Evolutionary conservation across 768 basidiomycete species (phyloP), one percentile per base, ranked within the genome.

Genomic region (Lentinula detonsa): DNA sequence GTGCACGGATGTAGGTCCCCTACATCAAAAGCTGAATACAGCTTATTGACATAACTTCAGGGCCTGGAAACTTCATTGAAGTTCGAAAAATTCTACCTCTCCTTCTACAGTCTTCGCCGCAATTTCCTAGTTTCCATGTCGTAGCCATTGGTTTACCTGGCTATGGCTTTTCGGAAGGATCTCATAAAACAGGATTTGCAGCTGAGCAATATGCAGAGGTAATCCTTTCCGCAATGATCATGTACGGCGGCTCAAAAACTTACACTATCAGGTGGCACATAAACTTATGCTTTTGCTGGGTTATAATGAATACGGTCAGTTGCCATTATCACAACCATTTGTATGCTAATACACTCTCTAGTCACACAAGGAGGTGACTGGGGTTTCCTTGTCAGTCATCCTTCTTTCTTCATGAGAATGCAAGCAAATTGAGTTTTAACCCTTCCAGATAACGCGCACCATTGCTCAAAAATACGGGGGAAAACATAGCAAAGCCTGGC

Each of bases 11-110:
- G 62, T 53, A 46, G 43, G 62, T 60, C 37, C 33, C 7, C 0
- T 3, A 4, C 6, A 11, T 8, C 8, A 2, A 11, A 48, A 43
- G 42, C 42, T 43, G 7, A 16, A 3, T 16, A 9, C 21, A 21
- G 21, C 10, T 7, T 7, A 9, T 3, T 58, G 34, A 34, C 37
- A 43, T 49, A 42, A 0, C 13, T 31, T 28, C 50, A 79, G 79
- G 81, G 80, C 81, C 80, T 0, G 81, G 81, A 28, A 67, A 73
- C 59, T 77, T 78, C 62, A 59, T 71, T 13, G 80, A 82, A 64
- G 74, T 72, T 11, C 59, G 65, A 51, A 82, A 80, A 68, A 57
- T 81, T 1, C 66, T 81, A 1, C 74, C 80, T 1, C 63, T 80
- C 5, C 66, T 81, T 62, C 74, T 75, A 0, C 62, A 66, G 31